Evolutionary conservation across 352 stramenopile genomes (phyloP), one percentile per base, ranked within the genome.

Genomic region (Globisporangium middletonii): DNA sequence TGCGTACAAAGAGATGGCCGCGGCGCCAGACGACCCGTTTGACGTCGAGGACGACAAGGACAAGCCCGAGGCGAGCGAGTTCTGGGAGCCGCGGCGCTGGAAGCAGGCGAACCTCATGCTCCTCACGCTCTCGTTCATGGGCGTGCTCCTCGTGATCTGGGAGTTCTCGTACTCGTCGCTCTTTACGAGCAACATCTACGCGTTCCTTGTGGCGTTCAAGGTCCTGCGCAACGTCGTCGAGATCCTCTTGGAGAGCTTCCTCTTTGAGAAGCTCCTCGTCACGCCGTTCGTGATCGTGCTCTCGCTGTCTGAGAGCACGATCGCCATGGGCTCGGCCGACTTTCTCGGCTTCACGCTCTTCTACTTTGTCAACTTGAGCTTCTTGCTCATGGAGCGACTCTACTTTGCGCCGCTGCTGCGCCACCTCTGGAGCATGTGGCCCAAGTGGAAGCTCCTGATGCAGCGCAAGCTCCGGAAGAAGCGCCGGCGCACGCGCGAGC

Each of bases 81-180:
- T 86, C 57, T 97, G 86, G 81, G 72, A 85, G 50, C 86, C 87
- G 4, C 68, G 85, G 8, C 57, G 69, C 13, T 98, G 95, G 87
- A 98, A 98, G 64, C 77, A 92, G 23, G 77, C 78, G 38, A 96
- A 98, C 57, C 83, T 98, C n/a, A 53, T 98, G 38, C 75, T 96
- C 33, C 74, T 77, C 11, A 88, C 84, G 0, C 57, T 97, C n/a
- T 71, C 62, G 18, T 84, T 97, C 58, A 84, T 97, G 73, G 71
- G 73, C 33, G 58, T 86, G 16, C 72, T 98, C 53, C 72, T 98
- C n/a, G 72, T 95, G 43, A 74, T 98, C n/a, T 97, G 91, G 77
- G 96, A 99, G 67, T 98, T 99, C 62, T 97, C 89, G 9, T 99
- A 98, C 77, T 98, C 93, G 27, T 59, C 81, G 18, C 62, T 68